Percentiles rank a stretch among this genome's conserved stretches.
Conservation (phyloP, 2,329 filamentous ascomycete species). For the Teratosphaeria viscida region DNA sequence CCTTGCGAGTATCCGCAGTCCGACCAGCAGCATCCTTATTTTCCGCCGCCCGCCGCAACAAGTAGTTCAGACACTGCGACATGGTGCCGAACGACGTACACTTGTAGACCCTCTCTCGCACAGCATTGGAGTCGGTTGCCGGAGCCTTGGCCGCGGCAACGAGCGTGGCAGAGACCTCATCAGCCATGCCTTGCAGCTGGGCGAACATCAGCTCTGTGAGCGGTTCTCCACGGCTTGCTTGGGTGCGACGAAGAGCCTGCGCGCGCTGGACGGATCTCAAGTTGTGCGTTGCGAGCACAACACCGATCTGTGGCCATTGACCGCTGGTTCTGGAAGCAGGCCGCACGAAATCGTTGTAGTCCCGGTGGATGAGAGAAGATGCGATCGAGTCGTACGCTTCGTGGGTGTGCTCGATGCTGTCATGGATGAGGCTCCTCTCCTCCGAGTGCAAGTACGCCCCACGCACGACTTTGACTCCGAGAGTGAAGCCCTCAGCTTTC, state of each 20-base stretch:
- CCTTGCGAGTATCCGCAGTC: conserved; percentile 41
- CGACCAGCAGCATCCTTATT: conserved; percentile 51
- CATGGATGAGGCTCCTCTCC: conserved; percentile 40
- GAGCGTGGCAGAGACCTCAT: conserved; percentile 60
- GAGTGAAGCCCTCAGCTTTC: conserved; percentile 37
- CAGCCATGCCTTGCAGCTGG: conserved; percentile 91
- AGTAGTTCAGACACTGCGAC: conserved; percentile 70
- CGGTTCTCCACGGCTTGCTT: conserved; percentile 29
- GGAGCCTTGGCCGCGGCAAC: conserved; percentile 35
- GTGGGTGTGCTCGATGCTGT: conserved; percentile 45
- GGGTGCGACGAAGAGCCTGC: conserved; percentile 38
- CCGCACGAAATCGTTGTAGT: conserved; percentile 48
- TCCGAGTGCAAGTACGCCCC: conserved; percentile 47
- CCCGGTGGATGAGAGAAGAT: conserved; percentile 53
- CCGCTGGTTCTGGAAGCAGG: conserved; percentile 20
- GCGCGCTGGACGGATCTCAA: conserved; percentile 53
- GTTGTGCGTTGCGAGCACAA: conserved; percentile 81
- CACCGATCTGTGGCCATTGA: conserved; percentile 34
- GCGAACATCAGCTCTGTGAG: conserved; percentile 51
- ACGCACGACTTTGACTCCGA: conserved; percentile 48
- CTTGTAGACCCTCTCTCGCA: conserved; percentile 42
- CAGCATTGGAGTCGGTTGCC: conserved; percentile 23
- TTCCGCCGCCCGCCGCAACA: conserved; percentile 48
- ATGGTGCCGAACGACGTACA: conserved; percentile 47
- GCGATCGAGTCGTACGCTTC: conserved; percentile 61